phyloP scores from a whole-genome alignment of 176 grass and related monocot species.

The Oryza brachyantha region DNA sequence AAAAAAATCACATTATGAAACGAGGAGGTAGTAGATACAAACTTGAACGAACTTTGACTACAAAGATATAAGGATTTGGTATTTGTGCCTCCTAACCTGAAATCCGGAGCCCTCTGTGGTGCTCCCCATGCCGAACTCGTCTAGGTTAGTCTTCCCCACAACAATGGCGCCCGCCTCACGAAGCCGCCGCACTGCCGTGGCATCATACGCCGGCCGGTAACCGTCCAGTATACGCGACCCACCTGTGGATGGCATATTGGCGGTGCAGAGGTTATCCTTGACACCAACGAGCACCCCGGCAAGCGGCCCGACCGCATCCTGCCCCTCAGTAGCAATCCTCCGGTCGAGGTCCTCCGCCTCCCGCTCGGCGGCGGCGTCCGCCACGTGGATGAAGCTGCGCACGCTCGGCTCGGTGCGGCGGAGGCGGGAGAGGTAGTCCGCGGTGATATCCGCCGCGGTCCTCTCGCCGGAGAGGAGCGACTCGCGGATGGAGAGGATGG shows the following conservation, averaged over 20 bases:
- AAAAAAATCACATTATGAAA: no score
- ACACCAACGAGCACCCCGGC: constrained; percentile 79
- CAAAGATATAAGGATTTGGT: neutral
- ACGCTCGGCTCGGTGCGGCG: constrained; percentile 76
- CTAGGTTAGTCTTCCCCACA: constrained; percentile 88
- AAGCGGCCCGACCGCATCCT: constrained; percentile 59
- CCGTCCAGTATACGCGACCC: constrained; percentile 87
- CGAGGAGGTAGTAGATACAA: no score
- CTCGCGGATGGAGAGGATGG: constrained; percentile 69
- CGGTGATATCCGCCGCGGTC: constrained; percentile 63
- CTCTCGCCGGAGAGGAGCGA: constrained; percentile 65
- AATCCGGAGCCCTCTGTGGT: constrained; percentile 89
- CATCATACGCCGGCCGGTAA: constrained; percentile 82
- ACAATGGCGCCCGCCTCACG: constrained; percentile 77
- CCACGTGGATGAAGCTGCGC: constrained; percentile 88
- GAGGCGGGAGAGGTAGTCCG: constrained; percentile 74
- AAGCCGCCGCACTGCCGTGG: constrained; percentile 70
- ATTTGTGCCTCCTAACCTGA: constrained; percentile 50
- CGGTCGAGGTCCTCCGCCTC: constrained; percentile 73
- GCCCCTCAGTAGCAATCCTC: constrained; percentile 48
- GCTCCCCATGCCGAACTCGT: constrained; percentile 97
- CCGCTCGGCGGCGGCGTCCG: constrained; percentile 53
- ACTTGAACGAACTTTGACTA: neutral
- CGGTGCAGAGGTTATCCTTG: constrained; percentile 91
- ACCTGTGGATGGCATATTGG: constrained; percentile 83